Evolutionary conservation across 768 basidiomycete genomes (phyloP).

Genomic region (Boletellus emodensis): DNA sequence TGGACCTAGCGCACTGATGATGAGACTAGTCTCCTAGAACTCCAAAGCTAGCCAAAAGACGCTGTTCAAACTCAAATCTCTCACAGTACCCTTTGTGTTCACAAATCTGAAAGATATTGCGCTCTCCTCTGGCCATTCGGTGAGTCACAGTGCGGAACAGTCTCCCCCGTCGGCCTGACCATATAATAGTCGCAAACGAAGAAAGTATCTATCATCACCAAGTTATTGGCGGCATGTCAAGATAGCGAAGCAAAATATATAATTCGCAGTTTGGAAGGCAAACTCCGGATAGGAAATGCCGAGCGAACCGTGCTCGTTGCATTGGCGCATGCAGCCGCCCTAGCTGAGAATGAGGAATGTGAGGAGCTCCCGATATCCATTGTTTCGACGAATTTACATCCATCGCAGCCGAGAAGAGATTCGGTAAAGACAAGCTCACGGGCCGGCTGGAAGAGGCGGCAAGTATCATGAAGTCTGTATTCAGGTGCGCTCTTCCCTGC

Average conservation of each 20-base stretch:
- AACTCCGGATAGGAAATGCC: constrained; percentile 94
- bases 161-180: neutral
- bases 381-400: neutral
- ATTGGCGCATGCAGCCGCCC: constrained; percentile 85
- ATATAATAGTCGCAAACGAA: constrained; percentile 77
- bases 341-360: constrained; percentile 73
- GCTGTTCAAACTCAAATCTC: constrained; percentile 87
- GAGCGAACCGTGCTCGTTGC: constrained; percentile 94
- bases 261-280: constrained; percentile 92
- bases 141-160: constrained; percentile 31
- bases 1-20: neutral
- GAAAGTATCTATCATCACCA: constrained; percentile 94
- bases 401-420: constrained; percentile 61
- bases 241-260: constrained; percentile 95
- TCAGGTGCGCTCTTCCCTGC: constrained; percentile 56
- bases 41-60: constrained; percentile 93
- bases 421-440: constrained; percentile 69
- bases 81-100: constrained; percentile 89
- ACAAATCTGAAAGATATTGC: constrained; percentile 89
- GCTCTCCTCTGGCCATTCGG: constrained; percentile 75
- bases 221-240: constrained; percentile 88
- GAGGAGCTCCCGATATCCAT: constrained; percentile 6
- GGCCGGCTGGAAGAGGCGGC: constrained; percentile 72
- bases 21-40: constrained; percentile 47
- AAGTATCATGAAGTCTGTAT: constrained; percentile 81